phyloP scores from a whole-genome alignment of 2,329 filamentous ascomycete genomes.

The Fusarium citri region DNA sequence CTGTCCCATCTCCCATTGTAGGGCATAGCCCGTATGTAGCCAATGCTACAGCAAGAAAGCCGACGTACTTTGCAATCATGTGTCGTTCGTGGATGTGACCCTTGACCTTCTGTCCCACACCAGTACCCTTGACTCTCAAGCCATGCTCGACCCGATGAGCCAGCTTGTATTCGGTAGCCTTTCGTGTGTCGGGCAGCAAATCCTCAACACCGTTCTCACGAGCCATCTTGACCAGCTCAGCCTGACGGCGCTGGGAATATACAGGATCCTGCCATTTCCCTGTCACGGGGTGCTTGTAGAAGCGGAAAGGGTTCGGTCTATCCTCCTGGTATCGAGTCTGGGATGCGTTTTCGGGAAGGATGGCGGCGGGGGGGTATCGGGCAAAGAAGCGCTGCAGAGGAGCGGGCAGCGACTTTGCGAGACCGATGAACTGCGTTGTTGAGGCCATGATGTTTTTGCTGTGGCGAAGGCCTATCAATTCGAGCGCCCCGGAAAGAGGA shows the following conservation, averaged over 20 bases:
- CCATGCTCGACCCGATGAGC: conserved; percentile 81
- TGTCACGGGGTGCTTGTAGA: conserved; percentile 80
- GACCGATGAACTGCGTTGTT: conserved; percentile 59
- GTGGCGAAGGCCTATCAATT: conserved; percentile 37
- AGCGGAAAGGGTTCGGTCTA: conserved; percentile 82
- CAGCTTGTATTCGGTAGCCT: conserved; percentile 78
- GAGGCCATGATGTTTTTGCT: conserved; percentile 50
- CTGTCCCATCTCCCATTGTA: neutral
- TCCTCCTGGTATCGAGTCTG: conserved; percentile 65
- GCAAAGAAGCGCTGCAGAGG: conserved; percentile 88
- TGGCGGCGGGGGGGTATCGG: conserved; percentile 81
- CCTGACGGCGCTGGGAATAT: conserved; percentile 87
- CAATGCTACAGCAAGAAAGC: neutral
- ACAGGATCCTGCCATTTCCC: conserved; percentile 86
- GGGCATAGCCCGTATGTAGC: neutral
- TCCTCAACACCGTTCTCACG: conserved; percentile 82
- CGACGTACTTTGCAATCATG: conserved; percentile 76
- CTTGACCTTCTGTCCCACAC: conserved; percentile 93
- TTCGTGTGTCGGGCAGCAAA: conserved; percentile 79
- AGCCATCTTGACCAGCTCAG: conserved; percentile 89
- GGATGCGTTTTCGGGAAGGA: conserved; percentile 60
- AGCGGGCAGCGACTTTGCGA: conserved; percentile 79
- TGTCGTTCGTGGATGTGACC: conserved; percentile 93
- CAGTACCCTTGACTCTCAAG: conserved; percentile 89
- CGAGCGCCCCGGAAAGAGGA: conserved; percentile 14